Conservation (phyloP, 257 asterid genomes). For the Salvia hispanica region DNA sequence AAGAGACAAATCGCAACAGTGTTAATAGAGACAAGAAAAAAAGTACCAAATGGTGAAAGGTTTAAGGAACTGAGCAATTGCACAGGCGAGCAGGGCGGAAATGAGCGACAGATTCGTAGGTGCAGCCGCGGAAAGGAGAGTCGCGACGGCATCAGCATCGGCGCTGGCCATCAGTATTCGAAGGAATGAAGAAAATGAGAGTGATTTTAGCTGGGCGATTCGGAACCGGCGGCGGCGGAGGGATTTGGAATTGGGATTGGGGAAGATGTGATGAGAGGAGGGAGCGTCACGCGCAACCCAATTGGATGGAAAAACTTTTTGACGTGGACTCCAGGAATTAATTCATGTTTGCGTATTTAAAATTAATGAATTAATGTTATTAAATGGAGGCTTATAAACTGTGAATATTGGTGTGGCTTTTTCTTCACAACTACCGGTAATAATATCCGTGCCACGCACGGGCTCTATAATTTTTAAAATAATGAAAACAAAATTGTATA, state of each 20-base stretch:
- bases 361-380: too few relatives aligned
- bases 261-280: conserved; percentile 31
- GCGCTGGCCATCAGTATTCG: conserved; percentile 47
- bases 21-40: conserved; percentile 8
- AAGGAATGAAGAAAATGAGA: neutral
- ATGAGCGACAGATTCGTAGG: conserved; percentile 73
- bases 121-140: conserved; percentile 57
- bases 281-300: conserved; percentile 26
- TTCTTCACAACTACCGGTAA: too few relatives aligned
- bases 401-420: too few relatives aligned
- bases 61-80: conserved; percentile 93
- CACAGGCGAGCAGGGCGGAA: conserved; percentile 84
- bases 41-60: conserved; percentile 82
- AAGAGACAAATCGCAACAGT: conserved; percentile 14
- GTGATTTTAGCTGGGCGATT: neutral
- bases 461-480: too few relatives aligned
- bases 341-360: neutral
- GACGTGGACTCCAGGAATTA: conserved; percentile 7
- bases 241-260: conserved; percentile 21
- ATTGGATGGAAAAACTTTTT: conserved; percentile 23
- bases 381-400: too few relatives aligned
- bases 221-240: conserved; percentile 21
- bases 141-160: conserved; percentile 79
- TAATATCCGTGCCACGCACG: too few relatives aligned
- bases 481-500: too few relatives aligned